Conservation (phyloP, 2,329 filamentous ascomycete species). For the Lecanicillium sp. region DNA sequence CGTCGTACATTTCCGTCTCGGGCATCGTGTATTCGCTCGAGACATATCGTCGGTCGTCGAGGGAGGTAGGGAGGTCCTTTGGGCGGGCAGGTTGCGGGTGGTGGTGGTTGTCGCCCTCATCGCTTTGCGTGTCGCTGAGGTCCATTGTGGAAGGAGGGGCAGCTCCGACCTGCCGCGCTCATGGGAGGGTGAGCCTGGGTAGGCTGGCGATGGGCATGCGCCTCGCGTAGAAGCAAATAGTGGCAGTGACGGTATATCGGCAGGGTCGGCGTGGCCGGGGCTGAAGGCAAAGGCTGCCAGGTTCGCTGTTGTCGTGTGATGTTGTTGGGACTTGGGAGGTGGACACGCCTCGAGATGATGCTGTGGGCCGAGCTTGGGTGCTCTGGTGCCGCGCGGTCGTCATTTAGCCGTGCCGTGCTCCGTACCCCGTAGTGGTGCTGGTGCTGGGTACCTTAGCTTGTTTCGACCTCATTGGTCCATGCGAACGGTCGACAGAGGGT, state of each 20-base stretch:
- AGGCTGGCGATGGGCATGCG: constrained; percentile 3
- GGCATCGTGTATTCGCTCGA: constrained; percentile 54
- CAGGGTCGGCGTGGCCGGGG: constrained; percentile 1
- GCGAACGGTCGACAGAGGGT: too few relatives aligned
- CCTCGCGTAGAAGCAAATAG: neutral
- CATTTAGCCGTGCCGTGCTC: neutral
- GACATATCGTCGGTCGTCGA: constrained; percentile 75
- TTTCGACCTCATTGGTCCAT: too few relatives aligned
- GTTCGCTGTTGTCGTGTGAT: neutral
- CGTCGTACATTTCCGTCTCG: constrained; percentile 97
- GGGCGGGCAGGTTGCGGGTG: constrained; percentile 51
- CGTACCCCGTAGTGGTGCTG: too few relatives aligned
- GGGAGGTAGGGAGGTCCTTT: constrained; percentile 78
- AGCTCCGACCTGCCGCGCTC: constrained; percentile 24
- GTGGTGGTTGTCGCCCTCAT: constrained; percentile 30
- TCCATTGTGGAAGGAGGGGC: constrained; percentile 47
- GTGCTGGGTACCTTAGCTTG: too few relatives aligned
- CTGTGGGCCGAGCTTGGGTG: too few relatives aligned
- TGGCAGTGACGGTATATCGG: neutral
- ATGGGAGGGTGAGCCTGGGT: constrained; percentile 18
- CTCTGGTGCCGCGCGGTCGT: neutral
- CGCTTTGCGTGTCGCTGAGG: constrained; percentile 41
- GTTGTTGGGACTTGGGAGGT: constrained; percentile 1
- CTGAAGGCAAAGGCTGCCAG: too few relatives aligned
- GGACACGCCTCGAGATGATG: neutral